Percentiles rank a stretch among this genome's conserved stretches.
These are phyloP conservation scores for Pseudophaeomoniella oleicola DNA, from an alignment of 2,329 filamentous ascomycete species.

Conservation along the genomic window DNA sequence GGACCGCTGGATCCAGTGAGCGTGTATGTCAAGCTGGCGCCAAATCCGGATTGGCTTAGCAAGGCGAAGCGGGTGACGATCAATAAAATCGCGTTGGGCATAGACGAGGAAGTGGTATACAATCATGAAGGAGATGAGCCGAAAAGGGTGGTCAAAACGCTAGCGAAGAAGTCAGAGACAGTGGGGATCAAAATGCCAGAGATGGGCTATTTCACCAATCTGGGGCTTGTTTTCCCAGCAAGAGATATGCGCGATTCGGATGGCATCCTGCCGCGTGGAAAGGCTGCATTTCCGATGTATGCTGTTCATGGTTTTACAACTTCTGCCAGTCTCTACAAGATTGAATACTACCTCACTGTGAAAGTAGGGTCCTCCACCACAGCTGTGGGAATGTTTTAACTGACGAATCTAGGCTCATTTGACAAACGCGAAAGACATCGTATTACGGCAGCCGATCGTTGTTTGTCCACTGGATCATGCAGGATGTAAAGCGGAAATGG, in stretches of 20 bases:
- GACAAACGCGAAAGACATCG: slow-evolving; percentile 75
- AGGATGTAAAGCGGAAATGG: slow-evolving; percentile 96
- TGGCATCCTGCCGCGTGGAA: slow-evolving; percentile 72
- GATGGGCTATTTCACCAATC: slow-evolving; percentile 80
- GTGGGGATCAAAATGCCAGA: slow-evolving; percentile 80
- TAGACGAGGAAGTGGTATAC: slow-evolving; percentile 97
- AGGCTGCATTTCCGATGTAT: slow-evolving; percentile 78
- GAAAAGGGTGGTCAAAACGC: slow-evolving; percentile 71
- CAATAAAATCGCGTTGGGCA: slow-evolving; percentile 79
- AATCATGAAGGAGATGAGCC: slow-evolving; percentile 96
- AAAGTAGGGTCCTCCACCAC: slow-evolving; percentile 47
- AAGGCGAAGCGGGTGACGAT: slow-evolving; percentile 90
- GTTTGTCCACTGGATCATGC: slow-evolving; percentile 93
- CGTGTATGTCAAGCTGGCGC: slow-evolving; percentile 86
- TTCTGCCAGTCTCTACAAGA: slow-evolving; percentile 87
- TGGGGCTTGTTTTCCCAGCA: slow-evolving; percentile 78
- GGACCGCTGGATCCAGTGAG: slow-evolving; percentile 89
- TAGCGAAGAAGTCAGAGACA: slow-evolving; percentile 69
- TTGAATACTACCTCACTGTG: slow-evolving; percentile 89
- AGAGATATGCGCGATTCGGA: slow-evolving; percentile 79
- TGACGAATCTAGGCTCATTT: slow-evolving; percentile 56
- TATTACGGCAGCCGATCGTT: slow-evolving; percentile 80
- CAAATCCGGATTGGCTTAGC: slow-evolving; percentile 78
- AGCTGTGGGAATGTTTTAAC: slow-evolving; percentile 8
- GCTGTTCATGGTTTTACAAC: slow-evolving; percentile 85